Percentiles rank a stretch among this genome's conserved stretches.
Evolutionary conservation across 495 filamentous ascomycete genomes (phyloP).

Genomic region (Sordaria brevicollis): DNA sequence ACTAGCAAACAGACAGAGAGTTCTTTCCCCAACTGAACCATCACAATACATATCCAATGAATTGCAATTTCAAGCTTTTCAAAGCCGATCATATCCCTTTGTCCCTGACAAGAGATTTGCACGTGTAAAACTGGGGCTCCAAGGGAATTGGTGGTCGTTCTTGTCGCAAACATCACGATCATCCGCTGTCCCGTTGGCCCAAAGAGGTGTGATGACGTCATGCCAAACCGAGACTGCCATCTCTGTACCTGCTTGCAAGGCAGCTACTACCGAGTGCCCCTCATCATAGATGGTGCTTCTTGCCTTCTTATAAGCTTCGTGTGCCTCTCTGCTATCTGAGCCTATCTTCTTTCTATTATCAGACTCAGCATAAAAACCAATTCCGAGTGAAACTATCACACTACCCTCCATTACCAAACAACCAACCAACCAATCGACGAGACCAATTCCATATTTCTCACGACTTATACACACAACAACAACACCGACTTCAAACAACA

Average conservation of each 20-base stretch:
- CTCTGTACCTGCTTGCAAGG: neutral
- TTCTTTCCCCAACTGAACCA: too few relatives aligned
- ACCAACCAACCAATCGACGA: neutral
- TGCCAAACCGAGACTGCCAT: neutral
- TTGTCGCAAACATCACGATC: neutral
- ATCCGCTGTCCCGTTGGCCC: neutral
- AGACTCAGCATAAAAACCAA: neutral
- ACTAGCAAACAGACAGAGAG: too few relatives aligned
- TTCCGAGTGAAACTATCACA: conserved; percentile 3
- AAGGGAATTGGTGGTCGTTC: neutral
- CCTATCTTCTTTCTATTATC: neutral
- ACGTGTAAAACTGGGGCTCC: neutral
- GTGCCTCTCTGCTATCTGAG: neutral
- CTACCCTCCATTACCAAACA: conserved; percentile 5
- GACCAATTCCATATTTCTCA: neutral
- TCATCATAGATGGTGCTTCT: neutral
- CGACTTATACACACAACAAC: neutral
- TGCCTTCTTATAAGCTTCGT: neutral
- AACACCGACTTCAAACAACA: neutral
- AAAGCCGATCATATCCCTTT: neutral
- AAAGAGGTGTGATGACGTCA: neutral
- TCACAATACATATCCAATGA: neutral
- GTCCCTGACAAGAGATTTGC: neutral
- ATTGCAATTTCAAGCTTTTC: neutral
- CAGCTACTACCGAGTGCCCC: neutral